Evolutionary conservation across 2,329 filamentous ascomycete species (phyloP).

Genomic region (Penicillium sp.): DNA sequence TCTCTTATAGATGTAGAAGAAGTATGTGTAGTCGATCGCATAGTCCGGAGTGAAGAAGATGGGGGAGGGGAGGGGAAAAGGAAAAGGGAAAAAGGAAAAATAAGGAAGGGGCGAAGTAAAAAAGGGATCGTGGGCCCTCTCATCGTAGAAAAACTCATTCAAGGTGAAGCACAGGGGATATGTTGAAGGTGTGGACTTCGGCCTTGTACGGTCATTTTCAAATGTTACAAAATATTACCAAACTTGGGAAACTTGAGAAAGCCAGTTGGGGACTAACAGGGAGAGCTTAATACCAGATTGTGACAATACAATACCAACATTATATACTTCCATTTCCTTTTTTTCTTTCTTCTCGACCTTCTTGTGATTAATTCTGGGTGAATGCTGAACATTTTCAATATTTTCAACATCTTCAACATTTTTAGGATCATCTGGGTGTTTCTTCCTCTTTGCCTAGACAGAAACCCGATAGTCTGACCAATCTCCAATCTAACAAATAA

Average conservation of each 20-base stretch:
- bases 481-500: conserved; percentile 2
- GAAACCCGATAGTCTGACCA: neutral
- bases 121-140: conserved; percentile 29
- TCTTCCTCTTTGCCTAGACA: too few species aligned
- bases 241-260: neutral
- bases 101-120: conserved; percentile 20
- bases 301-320: neutral
- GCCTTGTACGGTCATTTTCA: conserved; percentile 5
- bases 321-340: neutral
- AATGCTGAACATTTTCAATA: too few species aligned
- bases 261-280: neutral
- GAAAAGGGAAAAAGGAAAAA: conserved; percentile 12
- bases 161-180: conserved; percentile 14
- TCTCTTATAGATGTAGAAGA: conserved; percentile 31
- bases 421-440: neutral
- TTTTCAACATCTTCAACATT: neutral
- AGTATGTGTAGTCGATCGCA: conserved; percentile 30
- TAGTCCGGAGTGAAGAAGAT: conserved; percentile 27
- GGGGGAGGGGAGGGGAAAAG: conserved; percentile 14
- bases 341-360: neutral
- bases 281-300: neutral
- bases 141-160: conserved; percentile 1
- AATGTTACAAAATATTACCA: neutral
- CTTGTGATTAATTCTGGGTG: too few species aligned
- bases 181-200: conserved; percentile 10